Base-by-base conservation (phyloP, 441 rosid species). In the Geranium incanum region DNA sequence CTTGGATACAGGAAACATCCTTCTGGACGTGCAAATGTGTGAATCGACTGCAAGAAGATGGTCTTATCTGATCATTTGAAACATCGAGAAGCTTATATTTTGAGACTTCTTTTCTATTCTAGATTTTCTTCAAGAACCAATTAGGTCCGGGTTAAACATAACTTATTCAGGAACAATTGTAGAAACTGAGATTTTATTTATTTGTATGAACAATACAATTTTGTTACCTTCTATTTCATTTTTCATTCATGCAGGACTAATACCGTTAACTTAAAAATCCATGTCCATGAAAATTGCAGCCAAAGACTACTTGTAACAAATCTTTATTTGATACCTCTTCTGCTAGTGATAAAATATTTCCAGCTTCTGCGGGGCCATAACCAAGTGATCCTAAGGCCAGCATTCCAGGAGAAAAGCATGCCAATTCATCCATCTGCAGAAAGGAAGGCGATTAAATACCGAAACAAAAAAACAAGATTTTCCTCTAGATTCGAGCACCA, bases 341-440 rank as follows among this genome's bases (percentile, higher is more conserved):
- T 55, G 62, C 62, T 55, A 55, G 62, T 55, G 62, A 55, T 55
- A 55, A 55, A 15, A 55, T 55, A 18, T 55, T n/a, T 16, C 4
- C 62, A 55, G 62, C 62, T 55, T 55, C 62, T 15, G 1, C 19
- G 18, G 62, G 62, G 62, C 62, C 62, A 55, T 55, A 55, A 55
- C 62, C 62, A 16, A 15, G 15, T n/a, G 62, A 55, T 55, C 62
- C 62, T 15, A 55, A 55, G 15, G 62, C 62, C 62, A 55, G 62
- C 62, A 55, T 55, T 55, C 62, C 62, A 55, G 62, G 62, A 55
- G 23, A 21, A 55, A 55, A 55, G 62, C 62, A 55, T 15, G 62
- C 62, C 62, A 55, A 55, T 55, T 55, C 62, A 55, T 55, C 62
- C 62, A 55, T 55, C 62, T 55, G 62, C 23, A 55, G 62, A 55